Base-by-base conservation (phyloP, 1,284 basidiomycete species). In the Cutaneotrichosporon sp. region DNA sequence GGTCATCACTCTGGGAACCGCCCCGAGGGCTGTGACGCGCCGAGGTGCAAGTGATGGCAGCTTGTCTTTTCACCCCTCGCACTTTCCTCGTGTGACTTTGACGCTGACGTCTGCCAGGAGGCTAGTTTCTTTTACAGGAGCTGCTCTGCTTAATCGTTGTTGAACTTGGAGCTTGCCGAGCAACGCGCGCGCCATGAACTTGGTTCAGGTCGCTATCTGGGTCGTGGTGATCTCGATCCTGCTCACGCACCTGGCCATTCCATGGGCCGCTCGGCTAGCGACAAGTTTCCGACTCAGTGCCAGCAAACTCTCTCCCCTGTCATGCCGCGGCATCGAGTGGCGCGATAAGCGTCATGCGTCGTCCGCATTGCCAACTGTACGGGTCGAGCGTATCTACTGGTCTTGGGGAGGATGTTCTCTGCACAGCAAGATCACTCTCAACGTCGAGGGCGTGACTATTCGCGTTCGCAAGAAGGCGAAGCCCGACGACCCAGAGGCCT, bases 271-370 rank as follows among this genome's bases (percentile, higher is more conserved):
- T 2, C 55, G 51, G n/a, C 40, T 51, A 15, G 37, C 48, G 34
- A 55, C 50, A 17, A 46, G 53, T 22, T 56, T 56, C 23, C 50
- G 48, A 3, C 23, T 64, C 20, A 63, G 62, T n/a, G 59, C 60
- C 14, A 56, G 57, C 4, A 45, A 53, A 12, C 42, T 68, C 37
- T 63, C 61, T 9, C 51, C 59, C 4, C 35, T 60, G 21, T 60
- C 60, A 2, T 57, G 58, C 4, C 55, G 64, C n/a, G 69, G 66
- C 4, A 22, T 74, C 30, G 70, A 72, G 59, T 72, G 69, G 68
- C 51, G 64, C n/a, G 44, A 34, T 5, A 59, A 58, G 36, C 18
- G 37, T 13, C 48, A 60, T 44, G 52, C 35, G 20, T 23, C 17
- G 4, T 49, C 55, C 5, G 42, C 60, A 2, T 49, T 61, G 13